Percentiles rank a stretch among this genome's conserved stretches.
phyloP scores from a whole-genome alignment of 805 yeast genomes.

The Yarrowia deformans region DNA sequence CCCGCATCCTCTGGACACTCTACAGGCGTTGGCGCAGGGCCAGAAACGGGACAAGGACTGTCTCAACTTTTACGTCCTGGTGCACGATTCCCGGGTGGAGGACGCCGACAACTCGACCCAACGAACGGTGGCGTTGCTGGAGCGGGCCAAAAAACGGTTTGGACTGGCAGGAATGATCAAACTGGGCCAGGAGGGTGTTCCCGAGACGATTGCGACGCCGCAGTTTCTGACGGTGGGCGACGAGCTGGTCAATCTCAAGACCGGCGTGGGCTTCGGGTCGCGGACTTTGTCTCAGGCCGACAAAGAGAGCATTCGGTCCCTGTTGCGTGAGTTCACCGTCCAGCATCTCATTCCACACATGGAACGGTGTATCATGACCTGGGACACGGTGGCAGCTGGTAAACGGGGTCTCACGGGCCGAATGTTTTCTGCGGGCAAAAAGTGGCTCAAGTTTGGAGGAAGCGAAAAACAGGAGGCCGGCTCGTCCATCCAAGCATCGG shows the following conservation, averaged over 20 bases:
- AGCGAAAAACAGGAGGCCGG: slow-evolving; percentile 12
- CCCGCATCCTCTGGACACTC: slow-evolving; percentile 63
- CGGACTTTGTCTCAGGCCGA: slow-evolving; percentile 45
- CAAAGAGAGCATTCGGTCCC: slow-evolving; percentile 53
- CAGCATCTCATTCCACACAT: slow-evolving; percentile 76
- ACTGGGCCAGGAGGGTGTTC: slow-evolving; percentile 37
- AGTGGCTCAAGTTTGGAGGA: slow-evolving; percentile 46
- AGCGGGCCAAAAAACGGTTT: slow-evolving; percentile 53
- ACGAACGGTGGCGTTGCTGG: slow-evolving; percentile 45
- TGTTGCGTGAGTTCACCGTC: slow-evolving; percentile 58
- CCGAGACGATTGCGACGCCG: slow-evolving; percentile 22
- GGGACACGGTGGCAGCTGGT: slow-evolving; percentile 85
- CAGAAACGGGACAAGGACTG: slow-evolving; percentile 63
- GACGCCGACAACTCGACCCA: slow-evolving; percentile 55
- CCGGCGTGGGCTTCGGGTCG: slow-evolving; percentile 38
- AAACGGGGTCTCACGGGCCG: slow-evolving; percentile 78
- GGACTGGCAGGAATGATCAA: slow-evolving; percentile 45
- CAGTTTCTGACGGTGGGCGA: slow-evolving; percentile 18
- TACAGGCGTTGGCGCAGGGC: slow-evolving; percentile 60
- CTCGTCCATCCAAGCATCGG: slow-evolving; percentile 45
- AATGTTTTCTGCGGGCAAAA: slow-evolving; percentile 69
- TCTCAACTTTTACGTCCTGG: slow-evolving; percentile 58
- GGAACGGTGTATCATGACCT: slow-evolving; percentile 77
- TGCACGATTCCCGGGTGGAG: slow-evolving; percentile 58
- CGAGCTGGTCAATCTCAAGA: slow-evolving; percentile 40